Evolutionary conservation across 805 yeast genomes (phyloP), one percentile per base, ranked within the genome.

Genomic region (Hanseniaspora lindneri): DNA sequence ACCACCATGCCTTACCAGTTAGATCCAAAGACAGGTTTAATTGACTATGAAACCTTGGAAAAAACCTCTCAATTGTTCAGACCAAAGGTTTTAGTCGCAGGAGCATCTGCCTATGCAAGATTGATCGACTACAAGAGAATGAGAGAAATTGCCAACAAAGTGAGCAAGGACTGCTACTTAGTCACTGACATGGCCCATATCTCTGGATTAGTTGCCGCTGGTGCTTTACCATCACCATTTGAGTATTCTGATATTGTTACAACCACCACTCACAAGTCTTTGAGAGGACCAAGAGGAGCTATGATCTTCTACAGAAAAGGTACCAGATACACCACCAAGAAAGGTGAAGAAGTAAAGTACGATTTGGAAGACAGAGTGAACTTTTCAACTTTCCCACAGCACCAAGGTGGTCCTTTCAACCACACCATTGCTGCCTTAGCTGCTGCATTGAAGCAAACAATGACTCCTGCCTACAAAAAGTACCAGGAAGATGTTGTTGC

Each of bases 401-500:
- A 89, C 67, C 98, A 89, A 73, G 98, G 98, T 73, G 98, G 98
- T 63, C 98, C 98, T 57, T 97, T 89, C 69, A 89, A 89, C 72
- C 96, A 89, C 69, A 89, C 97, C 58, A 89, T 89, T 61, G 79
- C 95, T 54, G 97, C 97, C 19, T 73, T 89, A 58, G 94, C 97
- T 28, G 89, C 87, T 51, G 97, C 97, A 33, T 75, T 89, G 60
- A 85, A 85, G 63, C 97, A 89, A 72, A 88, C 95, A 50, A 71
- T 76, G 46, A 73, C 89, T 41, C 94, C 95, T 33, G 96, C 85
- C 66, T 89, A 80, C 72, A 81, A 76, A 65, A 73, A 77, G 59
- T 89, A 89, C 71, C 97, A 89, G 70, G 68, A 76, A 61, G 75
- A 77, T 56, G 95, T 89, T 25, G 76, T 89, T 49, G 73, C 75